Conservation (phyloP, 2,329 filamentous ascomycete species). For the Seiridium unicorne region DNA sequence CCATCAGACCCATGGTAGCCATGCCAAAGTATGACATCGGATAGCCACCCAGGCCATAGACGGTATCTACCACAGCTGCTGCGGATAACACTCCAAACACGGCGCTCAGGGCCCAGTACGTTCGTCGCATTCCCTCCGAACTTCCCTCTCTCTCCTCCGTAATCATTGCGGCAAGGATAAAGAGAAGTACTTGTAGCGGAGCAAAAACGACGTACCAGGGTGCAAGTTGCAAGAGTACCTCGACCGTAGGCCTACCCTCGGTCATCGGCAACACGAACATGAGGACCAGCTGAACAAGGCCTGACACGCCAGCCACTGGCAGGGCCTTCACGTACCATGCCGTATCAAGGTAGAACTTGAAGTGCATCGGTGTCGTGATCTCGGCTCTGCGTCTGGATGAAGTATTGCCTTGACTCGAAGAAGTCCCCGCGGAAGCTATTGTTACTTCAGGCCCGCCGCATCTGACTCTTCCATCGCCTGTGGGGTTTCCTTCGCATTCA, state of each 20-base stretch:
- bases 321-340: slow-evolving; percentile 2
- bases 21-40: slow-evolving; percentile 25
- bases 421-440: not conserved
- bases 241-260: not conserved
- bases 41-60: slow-evolving; percentile 21
- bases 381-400: not conserved
- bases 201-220: slow-evolving; percentile 5
- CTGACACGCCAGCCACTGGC: not conserved
- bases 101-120: slow-evolving; percentile 15
- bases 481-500: not conserved
- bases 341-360: slow-evolving; percentile 8
- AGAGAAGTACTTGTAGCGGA: slow-evolving; percentile 19
- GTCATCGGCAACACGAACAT: slow-evolving; percentile 5
- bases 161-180: slow-evolving; percentile 22
- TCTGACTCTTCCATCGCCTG: not conserved
- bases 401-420: too few relatives aligned
- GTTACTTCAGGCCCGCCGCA: not conserved
- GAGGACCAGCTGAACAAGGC: slow-evolving; percentile 11
- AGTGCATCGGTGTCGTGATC: not conserved
- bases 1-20: slow-evolving; percentile 16
- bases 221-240: not conserved
- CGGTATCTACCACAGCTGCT: slow-evolving; percentile 18
- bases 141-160: slow-evolving; percentile 18
- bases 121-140: slow-evolving; percentile 10
- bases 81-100: slow-evolving; percentile 13